Conservation (phyloP, 345 rosid genomes). For the Hypericum perforatum region DNA sequence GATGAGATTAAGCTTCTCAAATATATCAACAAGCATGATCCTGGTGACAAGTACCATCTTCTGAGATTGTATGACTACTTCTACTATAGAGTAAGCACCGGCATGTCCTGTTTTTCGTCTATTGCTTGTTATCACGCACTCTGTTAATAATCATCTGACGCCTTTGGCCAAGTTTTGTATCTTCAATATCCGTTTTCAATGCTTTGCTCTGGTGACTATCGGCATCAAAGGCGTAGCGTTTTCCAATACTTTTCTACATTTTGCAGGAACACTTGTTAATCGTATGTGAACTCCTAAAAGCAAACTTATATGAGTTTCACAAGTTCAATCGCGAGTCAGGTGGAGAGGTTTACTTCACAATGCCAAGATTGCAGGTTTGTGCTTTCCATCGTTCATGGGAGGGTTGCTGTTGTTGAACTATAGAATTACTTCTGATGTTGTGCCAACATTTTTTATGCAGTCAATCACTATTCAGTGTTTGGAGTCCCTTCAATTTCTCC, state of each 20-base stretch:
- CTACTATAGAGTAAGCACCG: slow-evolving; percentile 72
- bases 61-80: slow-evolving; percentile 97
- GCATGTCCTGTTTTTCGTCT: too few species aligned
- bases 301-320: slow-evolving; percentile 94
- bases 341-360: slow-evolving; percentile 97
- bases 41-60: slow-evolving; percentile 89
- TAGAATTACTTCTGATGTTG: slow-evolving; percentile 14
- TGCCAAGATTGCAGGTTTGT: slow-evolving; percentile 96
- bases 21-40: slow-evolving; percentile 97
- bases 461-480: slow-evolving; percentile 91
- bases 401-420: slow-evolving; percentile 2
- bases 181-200: too few species aligned
- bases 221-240: too few species aligned
- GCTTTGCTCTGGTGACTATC: too few species aligned
- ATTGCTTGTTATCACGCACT: too few species aligned
- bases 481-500: slow-evolving; percentile 91
- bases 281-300: slow-evolving; percentile 99
- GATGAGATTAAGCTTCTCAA: slow-evolving; percentile 98
- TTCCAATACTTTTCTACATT: slow-evolving; percentile 1
- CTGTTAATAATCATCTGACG: too few species aligned
- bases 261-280: slow-evolving; percentile 93
- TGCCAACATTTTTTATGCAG: slow-evolving; percentile 41
- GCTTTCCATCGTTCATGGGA: slow-evolving; percentile 9
- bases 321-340: slow-evolving; percentile 96
- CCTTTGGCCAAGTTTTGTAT: too few species aligned